Evolutionary conservation across 129 eudicot species (phyloP).

Genomic region (Tanacetum coccineum): DNA sequence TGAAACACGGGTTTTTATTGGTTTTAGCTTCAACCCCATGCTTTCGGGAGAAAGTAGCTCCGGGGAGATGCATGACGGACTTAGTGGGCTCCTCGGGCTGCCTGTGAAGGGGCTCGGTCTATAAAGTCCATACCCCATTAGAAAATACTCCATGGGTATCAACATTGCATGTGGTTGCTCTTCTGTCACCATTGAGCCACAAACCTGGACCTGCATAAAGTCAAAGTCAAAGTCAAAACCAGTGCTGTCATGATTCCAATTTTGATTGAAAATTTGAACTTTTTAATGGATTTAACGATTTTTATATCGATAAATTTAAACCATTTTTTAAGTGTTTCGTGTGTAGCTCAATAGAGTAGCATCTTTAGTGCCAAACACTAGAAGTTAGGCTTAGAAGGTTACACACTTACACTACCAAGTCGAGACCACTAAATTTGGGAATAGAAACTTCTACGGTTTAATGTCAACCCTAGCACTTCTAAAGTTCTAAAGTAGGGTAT

Average conservation of each 20-base stretch:
- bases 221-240: slow-evolving; percentile 16
- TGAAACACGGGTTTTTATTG: slow-evolving; percentile 79
- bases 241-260: neutral
- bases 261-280: neutral
- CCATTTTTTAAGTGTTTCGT: neutral
- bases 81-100: slow-evolving; percentile 92
- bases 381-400: too few relatives aligned
- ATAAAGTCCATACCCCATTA: slow-evolving; percentile 83
- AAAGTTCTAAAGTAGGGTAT: neutral
- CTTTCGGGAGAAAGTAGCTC: slow-evolving; percentile 94
- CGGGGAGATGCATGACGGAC: slow-evolving; percentile 83
- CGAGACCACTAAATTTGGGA: too few relatives aligned
- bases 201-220: slow-evolving; percentile 61
- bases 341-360: neutral
- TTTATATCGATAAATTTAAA: too few relatives aligned
- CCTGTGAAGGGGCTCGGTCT: slow-evolving; percentile 55
- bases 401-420: too few relatives aligned
- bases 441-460: too few relatives aligned
- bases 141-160: slow-evolving; percentile 88
- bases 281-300: too few relatives aligned
- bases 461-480: too few relatives aligned
- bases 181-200: slow-evolving; percentile 96
- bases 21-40: slow-evolving; percentile 97
- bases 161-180: slow-evolving; percentile 98
- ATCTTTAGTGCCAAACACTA: too few relatives aligned